Evolutionary conservation across 2,329 filamentous ascomycete species (phyloP), one percentile per base, ranked within the genome.

Genomic region (Chaetothyriales sp.): DNA sequence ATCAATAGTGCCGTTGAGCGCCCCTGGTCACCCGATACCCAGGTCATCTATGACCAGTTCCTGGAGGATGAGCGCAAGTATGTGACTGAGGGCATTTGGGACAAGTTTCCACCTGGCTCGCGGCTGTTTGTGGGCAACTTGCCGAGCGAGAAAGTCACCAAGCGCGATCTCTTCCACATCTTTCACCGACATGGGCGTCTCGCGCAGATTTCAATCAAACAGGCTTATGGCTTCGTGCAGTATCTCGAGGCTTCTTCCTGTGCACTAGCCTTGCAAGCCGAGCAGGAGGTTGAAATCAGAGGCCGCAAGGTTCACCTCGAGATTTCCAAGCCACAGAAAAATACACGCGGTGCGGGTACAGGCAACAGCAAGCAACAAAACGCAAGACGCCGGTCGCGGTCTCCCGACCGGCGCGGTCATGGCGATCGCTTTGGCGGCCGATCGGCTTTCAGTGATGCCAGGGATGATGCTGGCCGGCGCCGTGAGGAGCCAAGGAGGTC

Each of bases 231-330:
- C 1, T 98, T 97, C 65, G 89, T 97, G 37, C 92, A 97, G 65
- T 98, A 94, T 59, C 77, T 95, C 58, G 83, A 87, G 28, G 72
- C 82, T 3, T 74, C 77, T 2, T 83, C 90, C 63, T 94, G 89
- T 58, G 74, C 78, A 52, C 74, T 76, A 46, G 90, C 90, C 4
- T 77, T 97, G 60, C 75, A 85, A 37, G 76, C 77, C 37, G 81
- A 95, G 55, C 87, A 97, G 67, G 88, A 86, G 8, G 78, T 81
- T 43, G 79, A 88, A 57, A 81, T 97, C 40, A 80, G 86, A 63
- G 90, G 89, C n/a, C 83, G 89, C 58, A 89, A 89, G 66, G 94
- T 97, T 65, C 89, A 90, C 95, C 78, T 95, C 18, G 89, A 95
- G 65, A 80, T 95, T 43, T 95, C 89, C 5, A 90, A 90, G 54